Conservation (phyloP, 352 stramenopile species). For the Phytophthora aleatoria region DNA sequence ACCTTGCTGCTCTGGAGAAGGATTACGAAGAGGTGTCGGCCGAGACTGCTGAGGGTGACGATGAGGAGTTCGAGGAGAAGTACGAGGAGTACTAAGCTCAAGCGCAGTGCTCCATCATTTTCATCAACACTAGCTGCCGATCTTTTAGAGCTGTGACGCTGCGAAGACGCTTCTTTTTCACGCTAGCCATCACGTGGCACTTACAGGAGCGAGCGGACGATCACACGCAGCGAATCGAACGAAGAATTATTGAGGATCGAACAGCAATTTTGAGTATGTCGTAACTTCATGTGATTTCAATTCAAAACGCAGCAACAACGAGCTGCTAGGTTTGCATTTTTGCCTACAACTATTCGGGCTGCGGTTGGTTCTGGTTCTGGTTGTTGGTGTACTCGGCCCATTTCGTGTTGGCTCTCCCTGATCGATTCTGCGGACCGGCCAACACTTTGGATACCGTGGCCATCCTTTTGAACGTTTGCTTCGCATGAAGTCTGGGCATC, state of each 20-base stretch:
- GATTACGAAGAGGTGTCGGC: conserved; percentile 98
- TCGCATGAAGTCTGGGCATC: background rate
- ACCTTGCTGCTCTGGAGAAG: conserved; percentile 97
- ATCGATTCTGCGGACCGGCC: conserved; percentile 10
- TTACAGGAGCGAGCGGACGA: conserved; percentile 8
- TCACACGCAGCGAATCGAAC: conserved; percentile 17
- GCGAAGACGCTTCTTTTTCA: conserved; percentile 8
- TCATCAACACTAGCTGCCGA: conserved; percentile 16
- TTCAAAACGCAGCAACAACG: conserved; percentile 16
- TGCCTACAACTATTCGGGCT: background rate
- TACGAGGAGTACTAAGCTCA: conserved; percentile 53
- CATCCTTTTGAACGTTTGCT: conserved; percentile 15
- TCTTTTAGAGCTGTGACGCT: conserved; percentile 25
- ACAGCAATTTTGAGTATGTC: conserved; percentile 34
- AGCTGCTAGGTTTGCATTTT: conserved; percentile 3
- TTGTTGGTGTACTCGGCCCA: conserved; percentile 22
- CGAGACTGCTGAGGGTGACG: conserved; percentile 94
- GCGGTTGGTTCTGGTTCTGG: background rate
- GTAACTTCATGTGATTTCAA: conserved; percentile 15
- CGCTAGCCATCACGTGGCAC: conserved; percentile 15
- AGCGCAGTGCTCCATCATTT: background rate
- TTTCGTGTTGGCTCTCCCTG: background rate
- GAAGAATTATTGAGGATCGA: conserved; percentile 24
- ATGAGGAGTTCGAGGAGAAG: conserved; percentile 91
- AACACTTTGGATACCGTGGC: conserved; percentile 29